Percentiles rank a stretch among this genome's conserved stretches.
These are phyloP conservation scores for Purpureocillium lavendulum DNA, from an alignment of 2,329 filamentous ascomycete species.

Conservation along the genomic window DNA sequence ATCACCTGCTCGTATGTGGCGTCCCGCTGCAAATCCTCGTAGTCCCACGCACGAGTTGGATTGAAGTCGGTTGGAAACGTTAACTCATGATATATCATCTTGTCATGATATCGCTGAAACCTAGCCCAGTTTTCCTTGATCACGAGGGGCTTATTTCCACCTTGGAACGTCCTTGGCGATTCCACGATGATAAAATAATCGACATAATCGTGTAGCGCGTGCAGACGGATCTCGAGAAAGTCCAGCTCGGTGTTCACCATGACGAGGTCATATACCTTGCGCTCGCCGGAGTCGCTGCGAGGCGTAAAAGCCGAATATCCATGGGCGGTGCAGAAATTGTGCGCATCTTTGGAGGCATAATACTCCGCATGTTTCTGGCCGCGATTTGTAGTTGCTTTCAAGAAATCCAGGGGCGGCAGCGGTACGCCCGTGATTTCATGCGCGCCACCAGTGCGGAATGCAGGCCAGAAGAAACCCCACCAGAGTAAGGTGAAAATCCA, in stretches of 20 bases:
- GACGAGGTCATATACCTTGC: conserved; percentile 42
- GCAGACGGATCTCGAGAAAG: conserved; percentile 56
- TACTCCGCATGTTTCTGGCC: background rate
- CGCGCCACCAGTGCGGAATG: no score
- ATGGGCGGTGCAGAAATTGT: conserved; percentile 20
- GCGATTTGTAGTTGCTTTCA: no score
- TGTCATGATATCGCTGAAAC: conserved; percentile 44
- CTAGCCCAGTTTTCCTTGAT: conserved; percentile 42
- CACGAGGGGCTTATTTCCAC: conserved; percentile 42
- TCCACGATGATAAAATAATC: conserved; percentile 61
- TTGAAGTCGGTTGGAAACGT: conserved; percentile 32
- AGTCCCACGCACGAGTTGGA: conserved; percentile 34
- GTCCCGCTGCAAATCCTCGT: conserved; percentile 46
- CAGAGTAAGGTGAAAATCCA: no score
- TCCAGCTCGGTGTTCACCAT: conserved; percentile 57
- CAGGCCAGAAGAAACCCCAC: no score
- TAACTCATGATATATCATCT: conserved; percentile 53
- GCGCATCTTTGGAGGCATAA: conserved; percentile 2
- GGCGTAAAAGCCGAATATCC: conserved; percentile 21
- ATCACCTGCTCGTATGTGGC: conserved; percentile 51
- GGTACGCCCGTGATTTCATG: no score
- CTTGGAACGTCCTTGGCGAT: conserved; percentile 49
- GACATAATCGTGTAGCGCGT: conserved; percentile 47
- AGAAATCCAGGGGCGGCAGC: no score
- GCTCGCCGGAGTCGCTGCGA: conserved; percentile 12